Conservation (phyloP, 1,284 basidiomycete genomes). For the Ganoderma boninense region DNA sequence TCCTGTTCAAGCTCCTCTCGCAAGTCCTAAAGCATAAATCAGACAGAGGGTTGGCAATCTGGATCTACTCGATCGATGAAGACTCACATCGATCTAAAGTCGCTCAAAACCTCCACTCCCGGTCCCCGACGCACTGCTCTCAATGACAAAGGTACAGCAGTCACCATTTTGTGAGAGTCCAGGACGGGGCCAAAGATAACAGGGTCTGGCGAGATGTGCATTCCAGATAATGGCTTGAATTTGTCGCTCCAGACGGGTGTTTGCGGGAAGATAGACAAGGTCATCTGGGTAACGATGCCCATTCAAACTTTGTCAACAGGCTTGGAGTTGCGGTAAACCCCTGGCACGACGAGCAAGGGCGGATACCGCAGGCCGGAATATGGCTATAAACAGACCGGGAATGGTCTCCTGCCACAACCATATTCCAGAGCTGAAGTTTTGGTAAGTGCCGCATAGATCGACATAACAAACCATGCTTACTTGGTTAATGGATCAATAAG, state of each 20-base stretch:
- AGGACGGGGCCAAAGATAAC: neutral
- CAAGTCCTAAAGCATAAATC: neutral
- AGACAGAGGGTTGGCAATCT: too few species aligned
- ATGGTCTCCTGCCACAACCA: too few species aligned
- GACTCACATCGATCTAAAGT: neutral
- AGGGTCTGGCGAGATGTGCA: neutral
- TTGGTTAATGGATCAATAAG: too few species aligned
- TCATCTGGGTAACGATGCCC: neutral
- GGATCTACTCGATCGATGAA: neutral
- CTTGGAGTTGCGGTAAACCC: neutral
- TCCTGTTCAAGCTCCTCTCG: slow-evolving; percentile 1
- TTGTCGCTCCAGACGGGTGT: neutral
- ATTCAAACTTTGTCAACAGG: neutral
- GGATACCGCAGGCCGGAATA: too few species aligned
- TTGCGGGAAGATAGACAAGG: neutral
- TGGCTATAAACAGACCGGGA: too few species aligned
- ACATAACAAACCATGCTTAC: too few species aligned
- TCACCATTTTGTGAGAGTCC: neutral
- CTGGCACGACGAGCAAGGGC: too few species aligned
- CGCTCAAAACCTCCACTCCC: too few species aligned
- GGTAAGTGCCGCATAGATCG: too few species aligned
- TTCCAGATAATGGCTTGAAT: neutral
- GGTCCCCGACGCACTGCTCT: neutral
- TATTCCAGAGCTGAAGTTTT: too few species aligned
- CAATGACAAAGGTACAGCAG: neutral